Base-by-base conservation (phyloP, 2,329 filamentous ascomycete species). In the Colletotrichum australisinense region DNA sequence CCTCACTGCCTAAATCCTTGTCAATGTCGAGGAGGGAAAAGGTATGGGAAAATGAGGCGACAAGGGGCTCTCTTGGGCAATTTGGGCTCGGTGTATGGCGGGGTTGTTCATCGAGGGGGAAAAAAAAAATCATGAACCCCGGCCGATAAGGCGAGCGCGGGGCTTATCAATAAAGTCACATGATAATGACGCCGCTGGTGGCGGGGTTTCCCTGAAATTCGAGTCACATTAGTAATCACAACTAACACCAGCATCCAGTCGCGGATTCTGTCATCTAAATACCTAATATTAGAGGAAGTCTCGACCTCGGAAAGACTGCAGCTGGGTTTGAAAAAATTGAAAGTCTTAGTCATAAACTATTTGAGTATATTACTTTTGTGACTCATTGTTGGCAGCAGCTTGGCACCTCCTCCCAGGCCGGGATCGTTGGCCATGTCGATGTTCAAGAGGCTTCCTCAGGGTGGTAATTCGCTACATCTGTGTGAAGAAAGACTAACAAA, bases 71-170 rank as follows among this genome's bases (percentile, higher is more conserved):
- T 46, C 30, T 28, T 56, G 28, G 60, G 32, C 62, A 19, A n/a
- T 56, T 62, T 60, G 67, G 60, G 56, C 46, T 56, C 52, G 67
- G 35, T n/a, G 67, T 59, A 69, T 73, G 60, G 71, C 71, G 71
- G 71, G 71, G 71, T 73, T 58, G 60, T 22, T 24, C 52, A 16
- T 26, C 52, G 24, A 55, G 22, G n/a, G n/a, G n/a, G 4, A 26
- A 69, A 69, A 72, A 67, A 63, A 71, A 73, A 65, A 60, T 70
- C 49, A 35, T 38, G 49, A 59, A 49, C 19, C 19, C 42, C 19
- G 57, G 19, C 7, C 28, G 67, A 70, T 69, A 38, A 73, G 71
- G 28, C 65, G 52, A 57, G 67, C 60, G 67, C 67, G 67, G 71
- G 49, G 35, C 67, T 73, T 70, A 73, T 71, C 60, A 55, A 57